Evolutionary conservation across 495 filamentous ascomycete genomes (phyloP), one percentile per base, ranked within the genome.

Genomic region (Hypoxylon fuscum): DNA sequence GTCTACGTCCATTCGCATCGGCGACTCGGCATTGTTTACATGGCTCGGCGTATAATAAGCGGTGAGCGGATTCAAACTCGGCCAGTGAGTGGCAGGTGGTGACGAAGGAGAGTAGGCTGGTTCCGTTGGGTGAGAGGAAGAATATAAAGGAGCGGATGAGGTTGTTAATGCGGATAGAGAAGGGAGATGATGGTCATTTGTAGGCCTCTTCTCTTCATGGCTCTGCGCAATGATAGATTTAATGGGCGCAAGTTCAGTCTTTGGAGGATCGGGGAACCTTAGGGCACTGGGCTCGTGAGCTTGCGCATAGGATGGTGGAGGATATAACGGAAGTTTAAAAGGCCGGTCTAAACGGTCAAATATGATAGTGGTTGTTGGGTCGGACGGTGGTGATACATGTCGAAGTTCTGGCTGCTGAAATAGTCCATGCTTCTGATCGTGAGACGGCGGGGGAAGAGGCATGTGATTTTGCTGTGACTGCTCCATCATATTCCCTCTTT

Each of bases 31-130:
- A 20, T 71, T 41, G 38, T 79, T 67, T 0, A 59, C 71, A 66
- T 79, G 72, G 45, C 74, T 76, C 1, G 78, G 76, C 5, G 63
- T 64, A 64, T 85, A 85, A 72, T 81, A 84, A 7, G 78, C 76
- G 2, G 79, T 82, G 23, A 84, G 72, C 8, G 82, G 82, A 48
- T 85, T 85, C 22, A 79, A 73, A 43, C 78, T 82, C 23, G 82
- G 82, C 82, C 82, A 85, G 52, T 75, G 76, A 11, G 42, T 63
- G 2, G 72, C 55, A 12, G 70, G 53, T 1, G 62, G 50, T 27
- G 54, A 57, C 8, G 68, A 71, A 41, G 71, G 65, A 29, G 75
- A 68, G 48, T 70, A 67, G 12, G 64, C 50, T 23, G 69, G 66
- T 20, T 72, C 69, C 18, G 69, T 59, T 8, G 52, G 69, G 23